phyloP scores from a whole-genome alignment of 2,329 filamentous ascomycete species.

The Penicillium sp. region DNA sequence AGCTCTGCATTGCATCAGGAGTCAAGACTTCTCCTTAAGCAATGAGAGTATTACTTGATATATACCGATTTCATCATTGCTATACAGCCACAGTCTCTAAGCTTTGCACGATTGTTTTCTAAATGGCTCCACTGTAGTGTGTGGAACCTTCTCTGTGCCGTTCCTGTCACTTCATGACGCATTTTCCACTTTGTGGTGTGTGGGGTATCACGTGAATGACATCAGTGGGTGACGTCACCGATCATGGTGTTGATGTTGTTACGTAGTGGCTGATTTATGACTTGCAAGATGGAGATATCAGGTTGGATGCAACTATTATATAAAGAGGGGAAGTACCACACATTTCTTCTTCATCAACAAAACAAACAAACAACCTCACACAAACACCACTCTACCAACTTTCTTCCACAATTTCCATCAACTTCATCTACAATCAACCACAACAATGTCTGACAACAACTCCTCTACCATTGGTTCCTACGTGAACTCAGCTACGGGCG shows the following conservation, averaged over 20 bases:
- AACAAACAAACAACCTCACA: neutral
- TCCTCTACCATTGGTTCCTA: constrained; percentile 79
- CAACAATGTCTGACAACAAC: constrained; percentile 34
- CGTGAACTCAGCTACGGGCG: constrained; percentile 70
- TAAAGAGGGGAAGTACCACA: neutral
- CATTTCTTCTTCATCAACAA: neutral
- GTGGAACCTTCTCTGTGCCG: constrained; percentile 8
- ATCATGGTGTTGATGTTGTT: constrained; percentile 1
- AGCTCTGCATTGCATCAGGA: too few species aligned
- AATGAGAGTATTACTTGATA: neutral
- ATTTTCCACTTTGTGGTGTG: neutral
- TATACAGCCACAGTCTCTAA: neutral
- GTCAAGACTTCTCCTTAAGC: too few species aligned
- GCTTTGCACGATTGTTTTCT: neutral
- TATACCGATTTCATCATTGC: neutral
- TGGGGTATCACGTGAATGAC: constrained; percentile 20
- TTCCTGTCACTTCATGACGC: constrained; percentile 15
- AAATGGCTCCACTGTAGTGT: neutral
- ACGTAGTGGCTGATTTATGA: constrained; percentile 2
- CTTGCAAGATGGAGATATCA: constrained; percentile 1
- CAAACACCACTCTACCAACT: neutral
- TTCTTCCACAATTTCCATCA: neutral
- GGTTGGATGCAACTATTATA: neutral
- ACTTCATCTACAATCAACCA: neutral
- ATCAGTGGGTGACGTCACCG: constrained; percentile 23